These are phyloP conservation scores for Gossypium lobatum DNA, from an alignment of 441 rosid species.

Conservation along the genomic window DNA sequence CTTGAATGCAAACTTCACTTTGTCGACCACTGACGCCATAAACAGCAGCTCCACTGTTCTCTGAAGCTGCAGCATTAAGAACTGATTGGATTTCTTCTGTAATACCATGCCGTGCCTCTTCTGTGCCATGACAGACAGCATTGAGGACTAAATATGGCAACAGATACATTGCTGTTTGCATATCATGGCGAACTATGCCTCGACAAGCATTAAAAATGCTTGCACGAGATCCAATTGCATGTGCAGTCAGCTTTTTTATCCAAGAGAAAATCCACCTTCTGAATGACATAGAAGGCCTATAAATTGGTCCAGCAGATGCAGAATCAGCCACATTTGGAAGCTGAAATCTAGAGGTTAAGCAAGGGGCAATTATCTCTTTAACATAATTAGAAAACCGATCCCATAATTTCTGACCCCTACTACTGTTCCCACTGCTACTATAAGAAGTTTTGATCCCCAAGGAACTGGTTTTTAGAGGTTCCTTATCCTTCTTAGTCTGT, in stretches of 20 bases:
- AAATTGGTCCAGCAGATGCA: constrained; percentile 72
- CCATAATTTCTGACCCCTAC: constrained; percentile 94
- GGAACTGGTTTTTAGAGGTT: constrained; percentile 23
- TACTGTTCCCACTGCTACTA: constrained; percentile 38
- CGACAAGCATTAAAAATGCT: constrained; percentile 90
- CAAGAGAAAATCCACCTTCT: constrained; percentile 93
- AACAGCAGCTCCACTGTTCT: constrained; percentile 57
- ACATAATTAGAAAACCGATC: constrained; percentile 89
- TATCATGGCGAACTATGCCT: constrained; percentile 97
- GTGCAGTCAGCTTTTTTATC: constrained; percentile 83
- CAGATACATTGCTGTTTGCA: constrained; percentile 87
- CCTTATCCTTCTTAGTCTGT: constrained; percentile 35
- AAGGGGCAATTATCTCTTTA: constrained; percentile 96
- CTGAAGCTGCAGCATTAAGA: constrained; percentile 89
- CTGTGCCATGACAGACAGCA: constrained; percentile 88
- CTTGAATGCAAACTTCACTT: constrained; percentile 95
- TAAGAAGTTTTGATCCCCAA: constrained; percentile 32
- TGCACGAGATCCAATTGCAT: constrained; percentile 90
- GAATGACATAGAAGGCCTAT: constrained; percentile 93
- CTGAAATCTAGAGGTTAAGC: constrained; percentile 95
- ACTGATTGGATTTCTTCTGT: constrained; percentile 84
- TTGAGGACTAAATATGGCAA: constrained; percentile 90
- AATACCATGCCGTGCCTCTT: constrained; percentile 83
- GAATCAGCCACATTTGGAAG: constrained; percentile 83
- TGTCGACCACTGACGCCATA: constrained; percentile 58